Evolutionary conservation across 2,329 filamentous ascomycete species (phyloP), one percentile per base, ranked within the genome.

Genomic region (Fusarium newnesense): DNA sequence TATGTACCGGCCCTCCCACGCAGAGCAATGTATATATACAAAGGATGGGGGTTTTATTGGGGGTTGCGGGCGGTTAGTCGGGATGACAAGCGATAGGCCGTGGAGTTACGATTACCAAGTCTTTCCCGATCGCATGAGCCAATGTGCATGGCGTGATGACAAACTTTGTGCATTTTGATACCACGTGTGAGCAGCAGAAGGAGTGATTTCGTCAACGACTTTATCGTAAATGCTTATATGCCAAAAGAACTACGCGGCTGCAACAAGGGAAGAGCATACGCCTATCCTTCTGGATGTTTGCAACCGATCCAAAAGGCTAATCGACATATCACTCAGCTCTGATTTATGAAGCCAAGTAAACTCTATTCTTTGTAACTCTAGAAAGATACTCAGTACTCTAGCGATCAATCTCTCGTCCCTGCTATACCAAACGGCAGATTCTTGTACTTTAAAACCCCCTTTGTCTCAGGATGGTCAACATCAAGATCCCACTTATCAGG

Each of bases 291-390:
- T 19, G 9, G 10, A 34, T 32, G 3, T 19, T 50, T 36, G 1
- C 0, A 7, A 12, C 30, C 5, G 0, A 9, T 12, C 13, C 2
- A 12, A 18, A 2, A 19, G 26, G 2, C 11, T 5, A 26, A 3
- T 3, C 24, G 3, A 18, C 16, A 52, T 36, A 24, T 7, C 30
- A 5, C 26, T 13, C 7, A 28, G 6, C 2, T 18, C 1, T 5
- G 0, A 40, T n/a, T n/a, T 3, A 40, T 40, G 0, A n/a, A 10
- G 19, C 4, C 1, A 24, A 30, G 9, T 2, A 4, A 11, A 24
- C 2, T 18, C 5, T 2, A 15, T 4, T 24, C 21, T n/a, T 24
- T 18, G 5, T 30, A 30, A 18, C 30, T 19, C 52, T 24, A 10
- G 13, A 47, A 40, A 12, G 7, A 54, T n/a, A 10, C 13, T 0